These are phyloP conservation scores for Melaleuca alternifolia DNA, from an alignment of 345 rosid species.

Conservation along the genomic window DNA sequence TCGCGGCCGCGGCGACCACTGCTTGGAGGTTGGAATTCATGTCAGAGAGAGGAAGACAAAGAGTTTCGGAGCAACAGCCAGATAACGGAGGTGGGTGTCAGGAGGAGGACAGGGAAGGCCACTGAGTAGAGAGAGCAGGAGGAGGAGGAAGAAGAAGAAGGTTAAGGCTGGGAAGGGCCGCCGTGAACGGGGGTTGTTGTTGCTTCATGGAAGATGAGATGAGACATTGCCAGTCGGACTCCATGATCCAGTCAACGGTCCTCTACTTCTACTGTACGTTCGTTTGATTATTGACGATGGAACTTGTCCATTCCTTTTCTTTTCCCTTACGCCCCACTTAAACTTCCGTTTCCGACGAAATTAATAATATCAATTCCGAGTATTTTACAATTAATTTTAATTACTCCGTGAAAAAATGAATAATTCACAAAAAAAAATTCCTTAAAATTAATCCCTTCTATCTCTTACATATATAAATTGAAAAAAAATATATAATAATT, in stretches of 20 bases:
- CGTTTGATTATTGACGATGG: background rate
- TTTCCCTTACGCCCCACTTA: background rate
- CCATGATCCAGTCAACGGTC: background rate
- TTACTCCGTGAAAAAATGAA: too few species aligned
- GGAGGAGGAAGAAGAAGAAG: background rate
- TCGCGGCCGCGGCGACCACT: slow-evolving; percentile 18
- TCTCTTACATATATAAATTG: too few species aligned
- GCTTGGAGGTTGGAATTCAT: slow-evolving; percentile 2
- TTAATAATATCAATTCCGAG: too few species aligned
- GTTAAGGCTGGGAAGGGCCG: background rate
- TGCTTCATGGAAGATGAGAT: background rate
- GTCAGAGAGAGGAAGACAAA: background rate
- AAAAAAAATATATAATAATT: too few species aligned
- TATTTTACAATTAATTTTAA: too few species aligned
- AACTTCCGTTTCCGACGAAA: too few species aligned
- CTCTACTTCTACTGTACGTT: background rate
- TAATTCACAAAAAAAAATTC: too few species aligned
- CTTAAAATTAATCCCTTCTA: too few species aligned
- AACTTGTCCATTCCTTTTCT: background rate
- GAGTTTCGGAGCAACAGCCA: too few species aligned
- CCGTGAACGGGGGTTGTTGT: background rate
- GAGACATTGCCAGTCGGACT: background rate
- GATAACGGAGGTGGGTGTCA: background rate
- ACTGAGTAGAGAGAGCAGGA: background rate
- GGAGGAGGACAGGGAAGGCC: background rate